Percentiles rank a stretch among this genome's conserved stretches.
Evolutionary conservation across 2,329 filamentous ascomycete genomes (phyloP).

Genomic region (Trichoderma koningii): DNA sequence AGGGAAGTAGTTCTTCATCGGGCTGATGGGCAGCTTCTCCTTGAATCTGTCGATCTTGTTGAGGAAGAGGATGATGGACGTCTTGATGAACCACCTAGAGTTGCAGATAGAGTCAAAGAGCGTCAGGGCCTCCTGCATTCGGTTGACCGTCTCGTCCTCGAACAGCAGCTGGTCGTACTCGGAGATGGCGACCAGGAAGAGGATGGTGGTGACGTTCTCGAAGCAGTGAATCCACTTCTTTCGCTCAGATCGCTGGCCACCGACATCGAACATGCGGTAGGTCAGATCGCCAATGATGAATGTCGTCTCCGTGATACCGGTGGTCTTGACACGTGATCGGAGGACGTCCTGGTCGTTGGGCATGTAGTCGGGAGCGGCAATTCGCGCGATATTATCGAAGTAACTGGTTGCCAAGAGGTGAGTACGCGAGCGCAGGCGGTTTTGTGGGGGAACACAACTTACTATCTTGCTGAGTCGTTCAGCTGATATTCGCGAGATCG

Average conservation of each 20-base stretch:
- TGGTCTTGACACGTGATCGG: slow-evolving; percentile 94
- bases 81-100: slow-evolving; percentile 87
- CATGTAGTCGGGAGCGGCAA: slow-evolving; percentile 88
- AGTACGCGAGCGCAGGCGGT: not conserved
- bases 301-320: slow-evolving; percentile 93
- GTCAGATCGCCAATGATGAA: slow-evolving; percentile 94
- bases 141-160: slow-evolving; percentile 94
- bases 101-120: slow-evolving; percentile 88
- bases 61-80: slow-evolving; percentile 83
- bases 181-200: slow-evolving; percentile 95
- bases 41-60: slow-evolving; percentile 92
- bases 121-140: slow-evolving; percentile 87
- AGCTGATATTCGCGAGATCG: slow-evolving; percentile 93
- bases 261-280: slow-evolving; percentile 97
- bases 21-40: slow-evolving; percentile 77
- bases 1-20: slow-evolving; percentile 88
- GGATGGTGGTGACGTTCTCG: slow-evolving; percentile 94
- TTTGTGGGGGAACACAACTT: slow-evolving; percentile 46
- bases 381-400: slow-evolving; percentile 92
- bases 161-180: slow-evolving; percentile 96
- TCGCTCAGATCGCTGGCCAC: slow-evolving; percentile 90
- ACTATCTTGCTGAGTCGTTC: slow-evolving; percentile 97
- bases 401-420: slow-evolving; percentile 61
- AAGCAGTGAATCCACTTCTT: slow-evolving; percentile 99
- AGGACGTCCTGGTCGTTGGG: slow-evolving; percentile 95